A percentile compares a stretch with the other conserved stretches of the same genome.
Evolutionary conservation across 345 rosid genomes (phyloP).

Genomic region (Gossypioides kirkii): DNA sequence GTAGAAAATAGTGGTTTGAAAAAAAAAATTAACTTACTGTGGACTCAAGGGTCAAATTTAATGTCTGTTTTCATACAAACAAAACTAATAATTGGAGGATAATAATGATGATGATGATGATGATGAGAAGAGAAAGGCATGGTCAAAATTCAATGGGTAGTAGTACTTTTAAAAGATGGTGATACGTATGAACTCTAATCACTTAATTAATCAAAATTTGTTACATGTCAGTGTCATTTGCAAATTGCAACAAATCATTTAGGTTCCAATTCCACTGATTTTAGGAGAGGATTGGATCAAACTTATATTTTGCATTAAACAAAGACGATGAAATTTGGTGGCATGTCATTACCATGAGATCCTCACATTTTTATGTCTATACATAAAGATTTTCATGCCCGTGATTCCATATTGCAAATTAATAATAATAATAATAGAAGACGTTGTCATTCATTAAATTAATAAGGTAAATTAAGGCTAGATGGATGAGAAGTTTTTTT

Average conservation of each 20-base stretch:
- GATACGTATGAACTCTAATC: not conserved
- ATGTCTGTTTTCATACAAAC: not conserved
- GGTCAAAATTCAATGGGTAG: not conserved
- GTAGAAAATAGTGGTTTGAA: not conserved
- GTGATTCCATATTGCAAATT: too few relatives aligned
- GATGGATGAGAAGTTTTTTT: too few relatives aligned
- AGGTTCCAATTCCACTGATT: not conserved
- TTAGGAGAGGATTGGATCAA: conserved; percentile 1
- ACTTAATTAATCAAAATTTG: not conserved
- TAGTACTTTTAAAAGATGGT: not conserved
- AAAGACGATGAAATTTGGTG: not conserved
- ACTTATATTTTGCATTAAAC: not conserved
- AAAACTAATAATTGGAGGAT: not conserved
- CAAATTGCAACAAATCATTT: too few relatives aligned
- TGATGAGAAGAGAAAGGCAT: not conserved
- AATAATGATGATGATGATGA: too few relatives aligned
- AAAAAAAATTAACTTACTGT: not conserved
- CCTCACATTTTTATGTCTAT: not conserved
- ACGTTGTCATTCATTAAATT: not conserved
- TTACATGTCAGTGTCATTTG: not conserved
- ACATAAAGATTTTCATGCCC: not conserved
- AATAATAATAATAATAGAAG: too few relatives aligned
- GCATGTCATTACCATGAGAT: conserved; percentile 1
- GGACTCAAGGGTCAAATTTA: not conserved
- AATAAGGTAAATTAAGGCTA: too few relatives aligned